Conservation (phyloP, 495 filamentous ascomycete species). For the Neurospora tetrasperma region DNA sequence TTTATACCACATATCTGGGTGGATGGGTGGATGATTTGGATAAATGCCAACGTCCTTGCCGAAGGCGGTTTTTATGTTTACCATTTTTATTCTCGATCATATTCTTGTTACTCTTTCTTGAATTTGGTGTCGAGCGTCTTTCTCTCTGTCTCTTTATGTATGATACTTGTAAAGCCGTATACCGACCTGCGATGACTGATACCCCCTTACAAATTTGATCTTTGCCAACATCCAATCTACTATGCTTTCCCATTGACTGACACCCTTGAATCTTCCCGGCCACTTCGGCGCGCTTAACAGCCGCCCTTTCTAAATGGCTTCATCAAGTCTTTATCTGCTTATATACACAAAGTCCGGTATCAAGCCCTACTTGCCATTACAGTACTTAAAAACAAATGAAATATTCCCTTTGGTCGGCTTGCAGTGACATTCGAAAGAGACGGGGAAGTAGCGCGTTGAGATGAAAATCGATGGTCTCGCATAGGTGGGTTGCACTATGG, state of each 20-base stretch:
- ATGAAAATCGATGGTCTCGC: not conserved
- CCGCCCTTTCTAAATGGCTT: too few relatives aligned
- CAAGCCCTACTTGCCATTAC: not conserved
- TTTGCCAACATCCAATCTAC: not conserved
- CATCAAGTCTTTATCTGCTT: not conserved
- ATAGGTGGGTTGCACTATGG: not conserved
- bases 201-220: not conserved
- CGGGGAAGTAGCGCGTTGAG: not conserved
- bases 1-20: not conserved
- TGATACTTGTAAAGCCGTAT: not conserved
- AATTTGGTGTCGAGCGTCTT: not conserved
- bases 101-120: not conserved
- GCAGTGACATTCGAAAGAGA: not conserved
- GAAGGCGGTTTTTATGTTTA: not conserved
- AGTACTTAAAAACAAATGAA: not conserved
- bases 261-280: not conserved
- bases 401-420: not conserved
- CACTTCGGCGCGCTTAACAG: too few relatives aligned
- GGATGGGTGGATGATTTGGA: not conserved
- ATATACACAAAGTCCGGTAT: not conserved
- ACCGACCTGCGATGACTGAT: not conserved
- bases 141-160: not conserved
- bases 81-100: not conserved
- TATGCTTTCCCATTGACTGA: not conserved
- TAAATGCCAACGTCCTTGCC: not conserved